phyloP scores from a whole-genome alignment of 1,284 basidiomycete genomes.

The Pholiota adiposa region DNA sequence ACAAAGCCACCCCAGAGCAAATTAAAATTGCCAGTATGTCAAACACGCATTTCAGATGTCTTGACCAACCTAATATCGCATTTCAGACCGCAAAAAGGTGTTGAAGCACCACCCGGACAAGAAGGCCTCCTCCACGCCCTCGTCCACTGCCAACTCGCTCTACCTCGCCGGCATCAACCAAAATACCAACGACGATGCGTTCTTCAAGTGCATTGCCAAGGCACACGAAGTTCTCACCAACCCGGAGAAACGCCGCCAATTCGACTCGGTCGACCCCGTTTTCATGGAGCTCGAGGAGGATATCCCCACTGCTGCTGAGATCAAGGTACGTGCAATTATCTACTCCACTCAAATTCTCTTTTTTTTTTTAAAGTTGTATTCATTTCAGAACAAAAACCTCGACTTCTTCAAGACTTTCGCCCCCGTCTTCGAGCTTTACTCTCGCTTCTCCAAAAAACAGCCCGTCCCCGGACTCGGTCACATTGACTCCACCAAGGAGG shows the following conservation, averaged over 20 bases:
- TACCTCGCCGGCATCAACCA: conserved; percentile 43
- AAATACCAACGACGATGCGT: conserved; percentile 89
- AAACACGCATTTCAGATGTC: conserved; percentile 9
- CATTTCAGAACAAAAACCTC: conserved; percentile 43
- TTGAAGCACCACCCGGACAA: conserved; percentile 99
- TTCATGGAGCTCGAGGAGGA: conserved; percentile 80
- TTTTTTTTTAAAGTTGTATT: too few relatives aligned
- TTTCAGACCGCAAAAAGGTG: conserved; percentile 94
- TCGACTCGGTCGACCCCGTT: conserved; percentile 93
- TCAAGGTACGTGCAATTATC: too few relatives aligned
- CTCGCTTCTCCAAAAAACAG: conserved; percentile 87
- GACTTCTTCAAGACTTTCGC: conserved; percentile 65
- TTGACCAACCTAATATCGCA: conserved; percentile 4
- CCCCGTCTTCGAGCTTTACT: conserved; percentile 90
- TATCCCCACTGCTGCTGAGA: conserved; percentile 69
- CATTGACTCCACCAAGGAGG: conserved; percentile 75
- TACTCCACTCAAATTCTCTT: too few relatives aligned
- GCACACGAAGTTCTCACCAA: conserved; percentile 92
- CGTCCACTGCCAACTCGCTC: conserved; percentile 53
- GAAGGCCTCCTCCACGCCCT: conserved; percentile 76
- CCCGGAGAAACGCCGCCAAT: conserved; percentile 89
- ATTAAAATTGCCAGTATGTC: conserved; percentile 95
- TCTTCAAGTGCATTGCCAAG: conserved; percentile 99
- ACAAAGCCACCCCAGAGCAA: conserved; percentile 88
- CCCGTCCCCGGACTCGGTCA: conserved; percentile 88